Evolutionary conservation across 2,329 filamentous ascomycete species (phyloP).

Genomic region (Zasmidium cellare): DNA sequence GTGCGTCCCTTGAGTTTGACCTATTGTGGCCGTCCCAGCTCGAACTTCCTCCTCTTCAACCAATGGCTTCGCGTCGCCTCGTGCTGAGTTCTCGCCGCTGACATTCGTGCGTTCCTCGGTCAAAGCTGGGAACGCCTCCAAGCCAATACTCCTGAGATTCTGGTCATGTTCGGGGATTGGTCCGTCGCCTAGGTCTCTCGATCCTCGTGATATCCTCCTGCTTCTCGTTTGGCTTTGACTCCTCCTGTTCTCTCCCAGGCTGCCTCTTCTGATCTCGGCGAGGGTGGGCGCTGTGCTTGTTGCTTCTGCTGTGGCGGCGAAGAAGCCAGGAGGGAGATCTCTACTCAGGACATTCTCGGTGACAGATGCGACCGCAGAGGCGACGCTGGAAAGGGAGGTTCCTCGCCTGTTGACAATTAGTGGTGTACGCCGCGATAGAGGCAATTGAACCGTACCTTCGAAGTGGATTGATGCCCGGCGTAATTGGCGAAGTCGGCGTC

Average conservation of each 20-base stretch:
- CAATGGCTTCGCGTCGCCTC: background rate
- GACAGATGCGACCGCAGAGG: constrained; percentile 11
- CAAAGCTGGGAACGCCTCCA: constrained; percentile 23
- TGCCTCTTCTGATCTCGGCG: constrained; percentile 41
- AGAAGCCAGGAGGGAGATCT: constrained; percentile 24
- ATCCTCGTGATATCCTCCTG: constrained; percentile 12
- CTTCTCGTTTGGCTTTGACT: constrained; percentile 18
- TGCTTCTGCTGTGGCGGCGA: constrained; percentile 44
- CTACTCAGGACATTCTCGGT: constrained; percentile 16
- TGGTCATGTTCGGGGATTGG: background rate
- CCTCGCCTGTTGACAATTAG: constrained; percentile 2
- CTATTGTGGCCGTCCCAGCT: background rate
- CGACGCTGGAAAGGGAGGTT: constrained; percentile 18
- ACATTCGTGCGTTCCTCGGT: constrained; percentile 19
- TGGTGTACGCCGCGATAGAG: background rate
- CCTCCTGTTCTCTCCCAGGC: constrained; percentile 17
- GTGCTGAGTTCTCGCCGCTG: background rate
- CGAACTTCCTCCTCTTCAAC: background rate
- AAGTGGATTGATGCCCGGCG: background rate
- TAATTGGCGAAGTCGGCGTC: background rate
- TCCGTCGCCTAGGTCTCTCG: constrained; percentile 2
- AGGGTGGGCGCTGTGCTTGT: constrained; percentile 45
- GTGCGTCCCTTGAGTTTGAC: background rate
- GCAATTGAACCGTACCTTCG: background rate
- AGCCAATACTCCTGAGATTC: constrained; percentile 1